phyloP scores from a whole-genome alignment of 179 eudicot species.

The Beta corolliflora region DNA sequence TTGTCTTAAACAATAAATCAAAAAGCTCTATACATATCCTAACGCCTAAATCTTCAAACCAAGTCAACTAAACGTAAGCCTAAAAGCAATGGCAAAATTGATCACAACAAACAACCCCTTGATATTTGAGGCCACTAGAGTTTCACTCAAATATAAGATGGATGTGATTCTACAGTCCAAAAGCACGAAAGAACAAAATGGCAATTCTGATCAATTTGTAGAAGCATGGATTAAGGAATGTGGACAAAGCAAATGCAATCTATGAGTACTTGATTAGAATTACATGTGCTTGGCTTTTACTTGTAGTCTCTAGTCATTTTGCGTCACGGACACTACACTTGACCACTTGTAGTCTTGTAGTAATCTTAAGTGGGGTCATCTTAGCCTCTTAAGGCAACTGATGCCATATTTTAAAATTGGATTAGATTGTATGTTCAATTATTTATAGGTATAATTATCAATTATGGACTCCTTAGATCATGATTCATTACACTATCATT shows the following conservation, averaged over 20 bases:
- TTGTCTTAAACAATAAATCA: no score
- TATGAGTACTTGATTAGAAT: neutral
- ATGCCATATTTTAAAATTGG: neutral
- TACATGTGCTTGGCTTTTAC: neutral
- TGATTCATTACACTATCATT: no score
- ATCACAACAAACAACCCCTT: no score
- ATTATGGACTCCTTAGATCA: neutral
- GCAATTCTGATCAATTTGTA: neutral
- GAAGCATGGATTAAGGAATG: neutral
- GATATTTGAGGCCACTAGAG: no score
- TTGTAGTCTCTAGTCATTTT: no score
- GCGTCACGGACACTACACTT: neutral
- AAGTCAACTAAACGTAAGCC: no score
- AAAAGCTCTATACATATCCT: no score
- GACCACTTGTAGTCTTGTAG: no score
- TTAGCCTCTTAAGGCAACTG: neutral
- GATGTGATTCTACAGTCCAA: no score
- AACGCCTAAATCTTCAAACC: no score
- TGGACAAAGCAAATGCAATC: neutral
- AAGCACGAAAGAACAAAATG: neutral
- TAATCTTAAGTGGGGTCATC: neutral
- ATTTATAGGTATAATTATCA: neutral
- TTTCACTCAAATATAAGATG: no score
- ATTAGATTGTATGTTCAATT: neutral
- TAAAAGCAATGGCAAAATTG: no score